Percentiles rank a stretch among this genome's conserved stretches.
These are phyloP conservation scores for Myriosclerotinia scirpicola DNA, from an alignment of 2,329 filamentous ascomycete species.

Conservation along the genomic window DNA sequence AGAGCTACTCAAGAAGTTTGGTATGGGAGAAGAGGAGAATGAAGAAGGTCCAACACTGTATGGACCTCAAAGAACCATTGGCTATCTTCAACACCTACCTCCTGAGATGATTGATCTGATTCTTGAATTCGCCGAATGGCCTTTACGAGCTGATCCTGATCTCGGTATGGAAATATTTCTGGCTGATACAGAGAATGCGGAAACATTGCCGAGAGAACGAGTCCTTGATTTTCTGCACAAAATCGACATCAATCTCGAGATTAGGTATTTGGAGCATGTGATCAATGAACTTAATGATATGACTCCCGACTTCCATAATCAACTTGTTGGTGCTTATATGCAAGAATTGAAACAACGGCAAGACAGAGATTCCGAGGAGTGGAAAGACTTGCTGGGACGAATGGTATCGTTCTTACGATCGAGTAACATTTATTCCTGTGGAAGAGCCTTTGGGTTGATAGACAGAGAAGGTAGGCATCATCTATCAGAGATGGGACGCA, in stretches of 20 bases:
- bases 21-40: slow-evolving; percentile 55
- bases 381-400: slow-evolving; percentile 60
- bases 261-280: slow-evolving; percentile 85
- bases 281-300: slow-evolving; percentile 82
- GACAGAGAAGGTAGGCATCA: slow-evolving; percentile 69
- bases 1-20: slow-evolving; percentile 78
- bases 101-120: slow-evolving; percentile 88
- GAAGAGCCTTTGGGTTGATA: slow-evolving; percentile 73
- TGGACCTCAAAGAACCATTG: slow-evolving; percentile 80
- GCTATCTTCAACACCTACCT: slow-evolving; percentile 85
- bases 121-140: slow-evolving; percentile 89
- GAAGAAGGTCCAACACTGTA: slow-evolving; percentile 60
- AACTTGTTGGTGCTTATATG: slow-evolving; percentile 72
- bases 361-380: slow-evolving; percentile 48
- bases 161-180: slow-evolving; percentile 91
- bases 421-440: slow-evolving; percentile 78
- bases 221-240: slow-evolving; percentile 73
- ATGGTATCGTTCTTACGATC: slow-evolving; percentile 73
- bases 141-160: slow-evolving; percentile 67
- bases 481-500: neutral
- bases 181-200: slow-evolving; percentile 91
- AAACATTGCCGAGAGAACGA: slow-evolving; percentile 75
- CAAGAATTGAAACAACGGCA: slow-evolving; percentile 45
- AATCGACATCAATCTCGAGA: slow-evolving; percentile 70
- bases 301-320: slow-evolving; percentile 84